Conservation (phyloP, 1,284 basidiomycete species). For the Marasmius sp. region DNA sequence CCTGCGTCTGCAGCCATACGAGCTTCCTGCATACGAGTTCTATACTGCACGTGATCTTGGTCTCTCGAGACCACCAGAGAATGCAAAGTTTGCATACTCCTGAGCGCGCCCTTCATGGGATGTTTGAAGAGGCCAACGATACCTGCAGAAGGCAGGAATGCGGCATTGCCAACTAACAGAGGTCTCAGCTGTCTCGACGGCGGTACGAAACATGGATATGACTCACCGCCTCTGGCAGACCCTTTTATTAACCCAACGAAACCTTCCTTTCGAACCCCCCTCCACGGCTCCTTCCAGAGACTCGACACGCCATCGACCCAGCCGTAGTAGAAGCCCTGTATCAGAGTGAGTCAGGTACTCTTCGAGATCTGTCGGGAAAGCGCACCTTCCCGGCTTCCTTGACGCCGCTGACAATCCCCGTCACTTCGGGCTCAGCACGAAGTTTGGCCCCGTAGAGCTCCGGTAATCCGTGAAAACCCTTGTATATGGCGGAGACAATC, state of each 20-base stretch:
- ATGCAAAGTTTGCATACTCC: slow-evolving; percentile 32
- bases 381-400: slow-evolving; percentile 44
- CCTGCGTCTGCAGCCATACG: slow-evolving; percentile 11
- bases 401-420: slow-evolving; percentile 42
- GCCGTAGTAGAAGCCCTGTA: slow-evolving; percentile 36
- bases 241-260: slow-evolving; percentile 49
- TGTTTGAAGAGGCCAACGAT: slow-evolving; percentile 42
- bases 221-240: slow-evolving; percentile 45
- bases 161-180: slow-evolving; percentile 40
- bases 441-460: slow-evolving; percentile 44
- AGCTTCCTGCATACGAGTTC: neutral
- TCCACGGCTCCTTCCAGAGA: slow-evolving; percentile 47
- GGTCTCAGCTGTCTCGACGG: neutral
- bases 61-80: slow-evolving; percentile 19
- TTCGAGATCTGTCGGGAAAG: neutral
- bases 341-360: neutral
- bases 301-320: slow-evolving; percentile 56
- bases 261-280: slow-evolving; percentile 49
- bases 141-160: slow-evolving; percentile 44
- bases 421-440: slow-evolving; percentile 36
- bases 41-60: slow-evolving; percentile 30
- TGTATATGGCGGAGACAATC: slow-evolving; percentile 40
- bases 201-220: slow-evolving; percentile 6
- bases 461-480: slow-evolving; percentile 47
- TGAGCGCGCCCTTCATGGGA: slow-evolving; percentile 43